Base-by-base conservation (phyloP, 2,329 filamentous ascomycete species). In the Neophaeococcomyces aloes region DNA sequence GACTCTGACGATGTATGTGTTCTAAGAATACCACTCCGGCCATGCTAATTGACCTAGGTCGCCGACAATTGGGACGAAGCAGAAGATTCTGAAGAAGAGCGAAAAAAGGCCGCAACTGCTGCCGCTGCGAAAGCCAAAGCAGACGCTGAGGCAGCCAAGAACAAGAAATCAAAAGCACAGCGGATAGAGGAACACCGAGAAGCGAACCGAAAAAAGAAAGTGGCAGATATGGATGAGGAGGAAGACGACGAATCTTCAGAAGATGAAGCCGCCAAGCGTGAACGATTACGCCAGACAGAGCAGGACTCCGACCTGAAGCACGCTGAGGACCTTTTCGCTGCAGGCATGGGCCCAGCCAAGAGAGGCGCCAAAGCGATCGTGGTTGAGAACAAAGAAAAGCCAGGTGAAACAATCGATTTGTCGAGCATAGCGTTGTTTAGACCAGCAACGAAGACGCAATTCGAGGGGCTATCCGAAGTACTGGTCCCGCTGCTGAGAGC, bases 1-100 rank as follows among this genome's bases (percentile, higher is more conserved):
- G 80, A 88, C 27, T 80, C 83, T 53, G 72, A 71, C 56, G 86
- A 93, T 66, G 88, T 89, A 75, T 56, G 70, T 59, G 32, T 36
- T 38, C 29, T 25, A 33, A 10, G 13, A 33, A 15, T 8, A 4
- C 14, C 2, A 10, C 8, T 33, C 18, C 30, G 10, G 15, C 7
- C 18, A 15, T 35, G 23, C 15, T 44, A 48, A 39, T 46, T 45
- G 41, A 36, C 33, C 39, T 42, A 94, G 82, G 86, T 96, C 45
- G 77, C 95, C 59, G 91, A 98, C 48, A 89, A 86, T 27, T 98
- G 91, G 91, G 88, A 96, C 59, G 89, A 86, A 46, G 88, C 85
- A 55, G 91, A 96, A 60, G 91, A 98, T 69, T 94, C 87, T 49
- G 91, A 98, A 59, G 89, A 81, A 57, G 91, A 98, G 71, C 84